A percentile compares a stretch with the other conserved stretches of the same genome.
Conservation (phyloP, 2,329 filamentous ascomycete species). For the Pseudogymnoascus sp. region DNA sequence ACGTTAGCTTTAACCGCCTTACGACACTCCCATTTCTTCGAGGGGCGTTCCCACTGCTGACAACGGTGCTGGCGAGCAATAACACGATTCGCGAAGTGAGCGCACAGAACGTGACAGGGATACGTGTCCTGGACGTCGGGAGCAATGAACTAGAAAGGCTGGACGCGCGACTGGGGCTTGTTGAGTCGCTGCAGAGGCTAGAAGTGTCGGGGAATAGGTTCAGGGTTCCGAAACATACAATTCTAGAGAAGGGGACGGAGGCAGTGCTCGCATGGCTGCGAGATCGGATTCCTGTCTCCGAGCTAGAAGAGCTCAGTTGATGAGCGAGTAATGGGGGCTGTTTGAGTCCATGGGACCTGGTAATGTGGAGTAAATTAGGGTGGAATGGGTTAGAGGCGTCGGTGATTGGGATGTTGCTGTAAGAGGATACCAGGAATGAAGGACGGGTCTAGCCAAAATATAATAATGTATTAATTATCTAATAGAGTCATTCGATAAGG, state of each 20-base stretch:
- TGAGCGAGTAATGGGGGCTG: neutral
- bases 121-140: constrained; percentile 68
- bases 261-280: constrained; percentile 74
- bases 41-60: constrained; percentile 60
- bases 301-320: constrained; percentile 11
- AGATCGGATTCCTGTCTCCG: constrained; percentile 59
- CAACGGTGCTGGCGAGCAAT: constrained; percentile 65
- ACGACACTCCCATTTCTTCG: constrained; percentile 60
- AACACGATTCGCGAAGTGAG: constrained; percentile 70
- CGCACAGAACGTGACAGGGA: constrained; percentile 63
- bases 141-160: constrained; percentile 82
- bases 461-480: constrained; percentile 5
- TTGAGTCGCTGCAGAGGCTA: constrained; percentile 56
- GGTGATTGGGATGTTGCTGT: neutral
- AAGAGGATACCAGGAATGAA: constrained; percentile 4
- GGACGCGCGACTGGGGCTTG: constrained; percentile 70
- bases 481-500: neutral
- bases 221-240: constrained; percentile 73
- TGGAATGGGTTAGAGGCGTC: constrained; percentile 4
- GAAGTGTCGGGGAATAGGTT: constrained; percentile 83
- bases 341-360: neutral
- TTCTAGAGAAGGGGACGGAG: constrained; percentile 81
- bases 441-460: neutral
- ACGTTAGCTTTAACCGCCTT: constrained; percentile 78
- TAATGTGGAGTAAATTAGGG: constrained; percentile 1